Evolutionary conservation across 176 grass and related monocot species (phyloP), one percentile per base, ranked within the genome.

Genomic region (Lolium rigidum): DNA sequence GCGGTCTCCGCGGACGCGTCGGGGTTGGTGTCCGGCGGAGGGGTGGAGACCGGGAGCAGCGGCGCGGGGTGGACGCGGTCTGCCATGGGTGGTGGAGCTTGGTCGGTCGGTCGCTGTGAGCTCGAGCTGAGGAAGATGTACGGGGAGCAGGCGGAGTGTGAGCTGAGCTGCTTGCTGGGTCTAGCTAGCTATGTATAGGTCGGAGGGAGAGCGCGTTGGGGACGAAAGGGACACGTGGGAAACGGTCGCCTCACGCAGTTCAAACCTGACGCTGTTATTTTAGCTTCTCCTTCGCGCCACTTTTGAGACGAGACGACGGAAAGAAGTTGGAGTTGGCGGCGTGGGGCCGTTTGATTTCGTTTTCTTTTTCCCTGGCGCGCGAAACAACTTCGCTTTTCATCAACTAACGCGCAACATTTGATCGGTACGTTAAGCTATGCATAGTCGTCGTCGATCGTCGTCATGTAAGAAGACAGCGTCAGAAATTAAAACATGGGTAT

Each of bases 41-140:
- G 15, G 7, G 88, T 54, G 22, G 73, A 54, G 61, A 74, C 46
- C 0, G 4, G 28, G 0, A 37, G 85, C 28, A 64, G 20, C 24
- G 65, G 66, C 35, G 70, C 1, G 13, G 88, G 88, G 74, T 90
- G 88, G 88, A 90, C 80, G 74, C 80, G 84, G 88, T 90, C 84
- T 55, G 84, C 88, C 84, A 83, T 86, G 79, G 82, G 63, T 79
- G 52, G 10, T 1, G 78, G 82, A 5, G n/a, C 41, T 22, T 43
- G 56, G 56, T 21, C 4, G 56, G 56, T 21, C 2, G 80, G 48
- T 28, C 24, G 48, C 71, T 31, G 72, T 20, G 66, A 76, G 72
- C 72, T 76, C 48, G 72, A 43, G n/a, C 5, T 38, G 12, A 37
- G 4, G 22, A 24, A 76, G 47, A 28, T 26, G 22, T 5, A 13